phyloP scores from a whole-genome alignment of 495 filamentous ascomycete species.

The Endocarpon pusillum region DNA sequence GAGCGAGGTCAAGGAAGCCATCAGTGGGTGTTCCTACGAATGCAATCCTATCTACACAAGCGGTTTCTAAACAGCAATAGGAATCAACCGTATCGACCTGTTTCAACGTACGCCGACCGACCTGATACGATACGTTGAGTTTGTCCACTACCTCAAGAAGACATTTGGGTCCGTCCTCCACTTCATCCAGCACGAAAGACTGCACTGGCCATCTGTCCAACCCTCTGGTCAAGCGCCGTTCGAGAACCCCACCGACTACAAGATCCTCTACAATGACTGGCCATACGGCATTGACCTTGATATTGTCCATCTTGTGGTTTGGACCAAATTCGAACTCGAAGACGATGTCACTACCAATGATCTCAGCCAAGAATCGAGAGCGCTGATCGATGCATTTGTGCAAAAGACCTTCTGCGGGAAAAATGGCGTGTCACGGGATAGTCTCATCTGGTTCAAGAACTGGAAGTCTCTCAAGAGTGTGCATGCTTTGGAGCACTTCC shows the following conservation, averaged over 20 bases:
- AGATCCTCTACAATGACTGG: constrained; percentile 77
- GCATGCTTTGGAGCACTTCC: constrained; percentile 83
- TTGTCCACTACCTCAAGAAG: constrained; percentile 39
- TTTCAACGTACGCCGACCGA: constrained; percentile 63
- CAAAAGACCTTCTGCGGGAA: constrained; percentile 35
- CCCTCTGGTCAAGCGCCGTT: constrained; percentile 21
- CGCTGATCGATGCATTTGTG: constrained; percentile 53
- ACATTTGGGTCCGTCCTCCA: constrained; percentile 56
- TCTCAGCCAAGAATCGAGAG: constrained; percentile 41
- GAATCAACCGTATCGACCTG: constrained; percentile 42
- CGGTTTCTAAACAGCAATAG: constrained; percentile 10
- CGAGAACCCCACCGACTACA: constrained; percentile 30
- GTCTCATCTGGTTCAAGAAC: constrained; percentile 81
- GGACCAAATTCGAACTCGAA: constrained; percentile 76
- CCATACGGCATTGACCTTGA: constrained; percentile 62
- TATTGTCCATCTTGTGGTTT: constrained; percentile 72
- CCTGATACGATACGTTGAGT: constrained; percentile 53
- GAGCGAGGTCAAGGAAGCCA: constrained; percentile 42
- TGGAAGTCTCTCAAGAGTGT: constrained; percentile 69
- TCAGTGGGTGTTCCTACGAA: constrained; percentile 19
- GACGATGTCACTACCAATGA: constrained; percentile 47
- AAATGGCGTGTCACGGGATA: constrained; percentile 4
- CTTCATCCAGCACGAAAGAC: constrained; percentile 48
- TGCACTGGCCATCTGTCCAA: constrained; percentile 39
- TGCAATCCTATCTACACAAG: background rate